A percentile compares a stretch with the other conserved stretches of the same genome.
Conservation (phyloP, 108 stramenopile species). For the Cyclostephanos tholiformis region DNA sequence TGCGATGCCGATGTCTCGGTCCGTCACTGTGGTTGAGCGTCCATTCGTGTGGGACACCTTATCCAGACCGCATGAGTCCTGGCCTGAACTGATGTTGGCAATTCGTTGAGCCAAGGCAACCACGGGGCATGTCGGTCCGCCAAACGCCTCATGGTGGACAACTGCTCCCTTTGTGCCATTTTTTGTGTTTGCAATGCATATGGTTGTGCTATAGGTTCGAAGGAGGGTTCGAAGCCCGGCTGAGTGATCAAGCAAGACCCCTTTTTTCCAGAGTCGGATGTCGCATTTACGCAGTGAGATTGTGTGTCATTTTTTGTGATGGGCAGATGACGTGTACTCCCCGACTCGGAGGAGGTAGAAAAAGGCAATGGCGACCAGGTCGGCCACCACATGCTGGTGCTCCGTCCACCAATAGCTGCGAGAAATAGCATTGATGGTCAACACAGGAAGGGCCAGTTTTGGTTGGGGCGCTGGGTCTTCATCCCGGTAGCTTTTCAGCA, state of each 20-base stretch:
- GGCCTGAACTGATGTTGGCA: too few species aligned
- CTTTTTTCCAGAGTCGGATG: too few species aligned
- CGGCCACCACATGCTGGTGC: not conserved
- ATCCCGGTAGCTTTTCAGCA: not conserved
- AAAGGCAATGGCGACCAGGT: not conserved
- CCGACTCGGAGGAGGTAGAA: not conserved
- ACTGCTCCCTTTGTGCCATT: not conserved
- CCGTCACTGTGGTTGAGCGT: too few species aligned
- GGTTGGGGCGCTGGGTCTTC: conserved; percentile 3
- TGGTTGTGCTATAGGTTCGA: not conserved
- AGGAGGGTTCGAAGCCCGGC: not conserved
- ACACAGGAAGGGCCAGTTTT: conserved; percentile 3
- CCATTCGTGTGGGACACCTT: too few species aligned
- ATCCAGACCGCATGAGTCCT: too few species aligned
- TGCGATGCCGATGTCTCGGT: too few species aligned
- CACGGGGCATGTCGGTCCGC: not conserved
- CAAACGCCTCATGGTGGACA: not conserved
- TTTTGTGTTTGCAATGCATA: not conserved
- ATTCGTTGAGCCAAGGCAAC: not conserved
- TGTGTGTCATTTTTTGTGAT: too few species aligned
- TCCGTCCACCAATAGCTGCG: not conserved
- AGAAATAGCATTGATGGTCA: not conserved
- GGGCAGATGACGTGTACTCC: too few species aligned
- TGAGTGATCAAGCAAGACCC: too few species aligned
- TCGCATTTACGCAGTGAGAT: too few species aligned